A percentile compares a stretch with the other conserved stretches of the same genome.
phyloP scores from a whole-genome alignment of 148 eudicot genomes.

The Chenopodium album region DNA sequence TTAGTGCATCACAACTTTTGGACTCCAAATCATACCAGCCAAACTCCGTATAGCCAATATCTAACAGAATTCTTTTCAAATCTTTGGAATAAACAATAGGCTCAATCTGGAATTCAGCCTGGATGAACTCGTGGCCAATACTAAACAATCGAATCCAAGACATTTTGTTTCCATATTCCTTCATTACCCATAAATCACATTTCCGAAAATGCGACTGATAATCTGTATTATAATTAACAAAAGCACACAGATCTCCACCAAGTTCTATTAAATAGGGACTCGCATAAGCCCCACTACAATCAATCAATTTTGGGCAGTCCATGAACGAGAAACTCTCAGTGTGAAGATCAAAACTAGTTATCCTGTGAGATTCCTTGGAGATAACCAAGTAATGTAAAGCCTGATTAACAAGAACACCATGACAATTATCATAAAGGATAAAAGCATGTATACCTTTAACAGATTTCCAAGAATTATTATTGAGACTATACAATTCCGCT shows the following conservation, averaged over 20 bases:
- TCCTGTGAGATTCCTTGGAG: no score
- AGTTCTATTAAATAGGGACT: no score
- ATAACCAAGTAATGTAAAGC: neutral
- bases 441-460: neutral
- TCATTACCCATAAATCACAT: constrained; percentile 21
- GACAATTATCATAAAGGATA: neutral
- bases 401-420: constrained; percentile 11
- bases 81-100: constrained; percentile 13
- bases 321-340: no score
- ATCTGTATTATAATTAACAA: no score
- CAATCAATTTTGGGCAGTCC: no score
- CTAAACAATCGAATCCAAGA: constrained; percentile 19
- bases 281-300: no score
- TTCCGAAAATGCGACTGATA: neutral
- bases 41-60: neutral
- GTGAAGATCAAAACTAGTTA: no score
- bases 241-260: no score
- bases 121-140: neutral
- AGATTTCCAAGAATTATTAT: constrained; percentile 2
- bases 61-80: neutral
- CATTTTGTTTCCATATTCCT: constrained; percentile 4
- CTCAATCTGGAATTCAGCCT: neutral
- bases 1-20: neutral
- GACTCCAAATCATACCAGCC: constrained; percentile 13
- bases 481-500: constrained; percentile 2